Conservation (phyloP, 2,329 filamentous ascomycete species). For the Hirsutella thompsonii region DNA sequence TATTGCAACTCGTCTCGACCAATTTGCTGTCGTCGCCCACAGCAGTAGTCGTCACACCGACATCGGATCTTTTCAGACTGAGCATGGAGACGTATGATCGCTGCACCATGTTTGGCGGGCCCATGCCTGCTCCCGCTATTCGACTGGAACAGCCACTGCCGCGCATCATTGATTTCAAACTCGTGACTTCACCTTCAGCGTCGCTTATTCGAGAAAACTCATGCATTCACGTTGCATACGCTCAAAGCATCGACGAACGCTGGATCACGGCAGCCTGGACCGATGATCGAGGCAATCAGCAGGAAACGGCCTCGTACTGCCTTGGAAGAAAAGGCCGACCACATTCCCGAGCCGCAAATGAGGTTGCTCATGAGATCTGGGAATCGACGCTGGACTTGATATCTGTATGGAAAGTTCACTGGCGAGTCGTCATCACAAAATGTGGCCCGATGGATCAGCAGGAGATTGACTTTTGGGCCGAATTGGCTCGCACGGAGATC, state of each 20-base stretch:
- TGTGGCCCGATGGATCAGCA: conserved; percentile 53
- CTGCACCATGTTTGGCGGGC: conserved; percentile 44
- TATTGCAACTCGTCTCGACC: conserved; percentile 63
- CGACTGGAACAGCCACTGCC: conserved; percentile 59
- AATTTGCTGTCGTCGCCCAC: conserved; percentile 52
- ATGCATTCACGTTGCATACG: conserved; percentile 70
- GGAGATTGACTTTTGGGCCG: conserved; percentile 49
- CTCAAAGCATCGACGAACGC: conserved; percentile 58
- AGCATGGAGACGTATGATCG: conserved; percentile 70
- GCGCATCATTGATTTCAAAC: conserved; percentile 62
- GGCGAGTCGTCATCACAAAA: conserved; percentile 66
- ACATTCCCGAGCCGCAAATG: conserved; percentile 39
- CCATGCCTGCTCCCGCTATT: conserved; percentile 55
- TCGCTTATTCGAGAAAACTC: conserved; percentile 68
- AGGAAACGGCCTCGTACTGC: conserved; percentile 63
- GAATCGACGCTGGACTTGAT: conserved; percentile 63
- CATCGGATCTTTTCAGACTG: conserved; percentile 45
- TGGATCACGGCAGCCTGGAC: conserved; percentile 78
- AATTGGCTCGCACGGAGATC: conserved; percentile 37
- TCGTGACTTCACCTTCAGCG: conserved; percentile 52
- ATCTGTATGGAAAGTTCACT: conserved; percentile 55
- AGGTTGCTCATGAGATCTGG: conserved; percentile 68
- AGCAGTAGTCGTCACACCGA: conserved; percentile 48
- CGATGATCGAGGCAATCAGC: conserved; percentile 61
- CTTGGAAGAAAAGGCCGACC: conserved; percentile 45